phyloP scores from a whole-genome alignment of 2,329 filamentous ascomycete species.

The Fusarium bulbicola region DNA sequence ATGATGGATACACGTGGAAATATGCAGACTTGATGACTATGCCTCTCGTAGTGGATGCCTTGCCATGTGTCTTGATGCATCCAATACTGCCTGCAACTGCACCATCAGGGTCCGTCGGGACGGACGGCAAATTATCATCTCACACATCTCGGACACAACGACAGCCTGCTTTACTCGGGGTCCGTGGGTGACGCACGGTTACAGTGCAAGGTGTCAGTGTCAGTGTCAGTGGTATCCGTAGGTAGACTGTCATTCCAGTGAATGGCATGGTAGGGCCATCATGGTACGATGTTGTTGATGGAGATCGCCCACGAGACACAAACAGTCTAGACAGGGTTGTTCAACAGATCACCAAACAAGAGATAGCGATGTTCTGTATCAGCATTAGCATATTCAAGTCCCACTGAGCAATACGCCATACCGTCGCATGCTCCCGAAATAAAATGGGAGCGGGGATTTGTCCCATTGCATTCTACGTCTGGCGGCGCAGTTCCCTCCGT shows the following conservation, averaged over 20 bases:
- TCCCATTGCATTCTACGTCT: conserved; percentile 2
- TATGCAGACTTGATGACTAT: conserved; percentile 3
- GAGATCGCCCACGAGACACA: conserved; percentile 20
- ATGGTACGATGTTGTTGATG: conserved; percentile 30
- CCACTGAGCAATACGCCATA: background rate
- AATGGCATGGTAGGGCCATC: conserved; percentile 20
- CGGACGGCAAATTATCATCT: conserved; percentile 15
- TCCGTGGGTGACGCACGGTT: conserved; percentile 11
- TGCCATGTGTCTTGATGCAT: conserved; percentile 25
- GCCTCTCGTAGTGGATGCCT: conserved; percentile 7
- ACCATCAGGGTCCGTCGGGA: conserved; percentile 8
- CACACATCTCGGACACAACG: background rate
- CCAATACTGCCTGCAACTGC: background rate
- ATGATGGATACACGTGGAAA: conserved; percentile 12
- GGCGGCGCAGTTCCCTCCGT: conserved; percentile 1
- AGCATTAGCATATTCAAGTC: conserved; percentile 2
- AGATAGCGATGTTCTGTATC: conserved; percentile 4
- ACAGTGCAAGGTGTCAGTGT: background rate
- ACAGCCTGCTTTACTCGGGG: conserved; percentile 1
- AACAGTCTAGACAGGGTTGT: background rate
- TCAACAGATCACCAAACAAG: background rate
- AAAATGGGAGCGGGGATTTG: conserved; percentile 11
- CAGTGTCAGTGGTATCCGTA: background rate
- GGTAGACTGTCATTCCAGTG: conserved; percentile 11
- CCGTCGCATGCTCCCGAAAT: conserved; percentile 4